Evolutionary conservation across 345 rosid species (phyloP).

Genomic region (Passiflora organensis): DNA sequence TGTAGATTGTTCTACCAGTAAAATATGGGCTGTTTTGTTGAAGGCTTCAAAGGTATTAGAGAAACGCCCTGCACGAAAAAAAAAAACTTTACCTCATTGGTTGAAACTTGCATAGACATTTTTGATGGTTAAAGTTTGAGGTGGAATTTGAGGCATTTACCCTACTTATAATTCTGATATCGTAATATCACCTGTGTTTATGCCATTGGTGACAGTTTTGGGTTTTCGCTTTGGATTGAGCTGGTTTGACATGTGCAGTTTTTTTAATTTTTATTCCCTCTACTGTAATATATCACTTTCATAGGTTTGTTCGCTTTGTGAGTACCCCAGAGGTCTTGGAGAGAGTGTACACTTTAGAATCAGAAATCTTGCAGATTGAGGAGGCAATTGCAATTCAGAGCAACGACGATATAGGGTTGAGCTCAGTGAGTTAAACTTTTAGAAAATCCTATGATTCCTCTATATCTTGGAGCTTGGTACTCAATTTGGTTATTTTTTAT

Average conservation of each 20-base stretch:
- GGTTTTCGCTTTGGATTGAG: too few species aligned
- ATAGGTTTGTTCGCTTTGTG: conserved; percentile 98
- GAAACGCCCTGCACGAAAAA: not conserved
- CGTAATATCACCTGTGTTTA: too few species aligned
- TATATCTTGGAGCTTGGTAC: conserved; percentile 1
- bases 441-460: conserved; percentile 12
- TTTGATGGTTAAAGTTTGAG: not conserved
- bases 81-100: not conserved
- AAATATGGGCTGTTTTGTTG: not conserved
- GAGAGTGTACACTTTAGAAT: conserved; percentile 69
- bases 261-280: too few species aligned
- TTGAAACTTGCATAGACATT: not conserved
- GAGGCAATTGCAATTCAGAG: conserved; percentile 82
- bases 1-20: too few species aligned
- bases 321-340: conserved; percentile 89
- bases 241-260: too few species aligned
- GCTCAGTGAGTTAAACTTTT: conserved; percentile 42
- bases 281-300: not conserved
- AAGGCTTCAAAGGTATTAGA: not conserved
- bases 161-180: too few species aligned
- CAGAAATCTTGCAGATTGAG: conserved; percentile 87
- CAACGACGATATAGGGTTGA: conserved; percentile 48
- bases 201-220: too few species aligned
- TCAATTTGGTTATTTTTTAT: conserved; percentile 13
- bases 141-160: too few species aligned